A percentile compares a stretch with the other conserved stretches of the same genome.
phyloP scores from a whole-genome alignment of 805 yeast species.

The Wickerhamiella qilinensis region DNA sequence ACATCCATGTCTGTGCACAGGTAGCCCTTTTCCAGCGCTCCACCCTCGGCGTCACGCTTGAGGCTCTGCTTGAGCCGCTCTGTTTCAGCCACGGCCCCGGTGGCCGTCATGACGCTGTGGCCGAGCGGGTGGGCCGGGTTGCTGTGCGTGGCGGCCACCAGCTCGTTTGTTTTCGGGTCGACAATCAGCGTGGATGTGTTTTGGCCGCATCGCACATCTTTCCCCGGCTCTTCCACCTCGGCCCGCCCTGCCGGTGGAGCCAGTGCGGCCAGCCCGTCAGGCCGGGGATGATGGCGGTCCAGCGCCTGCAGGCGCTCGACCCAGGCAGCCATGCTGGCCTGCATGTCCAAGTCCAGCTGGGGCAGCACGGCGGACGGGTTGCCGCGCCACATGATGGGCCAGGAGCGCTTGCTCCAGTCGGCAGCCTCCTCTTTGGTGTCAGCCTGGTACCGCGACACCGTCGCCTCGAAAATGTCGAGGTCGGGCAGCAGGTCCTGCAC shows the following conservation, averaged over 20 bases:
- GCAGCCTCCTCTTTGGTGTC: conserved; percentile 47
- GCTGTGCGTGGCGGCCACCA: conserved; percentile 31
- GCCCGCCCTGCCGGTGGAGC: not conserved
- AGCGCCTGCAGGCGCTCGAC: conserved; percentile 17
- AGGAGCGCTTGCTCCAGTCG: conserved; percentile 49
- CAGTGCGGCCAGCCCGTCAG: no score
- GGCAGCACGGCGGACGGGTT: conserved; percentile 41
- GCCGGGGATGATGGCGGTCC: conserved; percentile 25
- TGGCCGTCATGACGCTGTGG: conserved; percentile 66
- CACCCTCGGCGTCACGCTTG: no score
- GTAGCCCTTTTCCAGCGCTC: no score
- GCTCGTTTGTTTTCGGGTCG: conserved; percentile 31
- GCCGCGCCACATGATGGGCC: conserved; percentile 95
- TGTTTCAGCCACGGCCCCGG: conserved; percentile 41
- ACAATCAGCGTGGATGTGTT: conserved; percentile 35
- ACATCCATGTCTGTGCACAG: conserved; percentile 65
- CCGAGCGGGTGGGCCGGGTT: conserved; percentile 33
- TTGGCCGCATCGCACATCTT: no score
- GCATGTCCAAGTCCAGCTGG: conserved; percentile 32
- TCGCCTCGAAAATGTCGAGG: conserved; percentile 6
- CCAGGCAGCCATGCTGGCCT: conserved; percentile 25
- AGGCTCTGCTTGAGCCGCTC: conserved; percentile 31
- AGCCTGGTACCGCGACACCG: conserved; percentile 52
- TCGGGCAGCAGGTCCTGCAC: conserved; percentile 4
- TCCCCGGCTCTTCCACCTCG: not conserved